A percentile compares a stretch with the other conserved stretches of the same genome.
phyloP scores from a whole-genome alignment of 2,329 filamentous ascomycete genomes.

The Exophiala phaeomuriformis region DNA sequence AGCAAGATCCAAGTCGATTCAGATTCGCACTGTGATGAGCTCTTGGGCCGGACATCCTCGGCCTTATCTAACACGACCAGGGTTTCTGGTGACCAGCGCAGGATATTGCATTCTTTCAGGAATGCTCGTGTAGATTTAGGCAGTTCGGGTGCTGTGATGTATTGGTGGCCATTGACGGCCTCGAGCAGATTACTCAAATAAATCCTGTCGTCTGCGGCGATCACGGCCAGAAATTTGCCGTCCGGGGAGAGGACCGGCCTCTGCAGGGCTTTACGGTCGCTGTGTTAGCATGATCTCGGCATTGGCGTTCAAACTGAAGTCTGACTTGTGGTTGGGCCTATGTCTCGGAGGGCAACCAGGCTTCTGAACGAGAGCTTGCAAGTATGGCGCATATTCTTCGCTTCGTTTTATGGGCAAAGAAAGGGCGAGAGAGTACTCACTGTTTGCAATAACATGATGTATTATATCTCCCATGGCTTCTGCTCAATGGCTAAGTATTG shows the following conservation, averaged over 20 bases:
- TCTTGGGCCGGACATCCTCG: slow-evolving; percentile 4
- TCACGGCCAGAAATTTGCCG: slow-evolving; percentile 13
- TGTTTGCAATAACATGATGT: too few species aligned
- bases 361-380: too few species aligned
- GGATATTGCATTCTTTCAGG: slow-evolving; percentile 10
- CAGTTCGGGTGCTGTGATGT: slow-evolving; percentile 11
- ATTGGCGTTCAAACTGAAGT: neutral
- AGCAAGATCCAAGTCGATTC: slow-evolving; percentile 18
- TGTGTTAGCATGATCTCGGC: neutral
- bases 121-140: slow-evolving; percentile 2
- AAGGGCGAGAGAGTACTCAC: too few species aligned
- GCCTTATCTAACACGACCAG: neutral
- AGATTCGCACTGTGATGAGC: slow-evolving; percentile 9
- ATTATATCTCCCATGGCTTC: too few species aligned
- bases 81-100: slow-evolving; percentile 21
- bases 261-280: slow-evolving; percentile 11
- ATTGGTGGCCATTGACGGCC: slow-evolving; percentile 6
- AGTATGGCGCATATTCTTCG: too few species aligned
- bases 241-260: slow-evolving; percentile 18
- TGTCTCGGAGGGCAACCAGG: neutral
- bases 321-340: neutral
- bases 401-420: too few species aligned
- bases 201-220: slow-evolving; percentile 14
- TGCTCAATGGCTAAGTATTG: too few species aligned
- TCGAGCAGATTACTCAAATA: slow-evolving; percentile 13